phyloP scores from a whole-genome alignment of 441 rosid species.

The Iberis amara region DNA sequence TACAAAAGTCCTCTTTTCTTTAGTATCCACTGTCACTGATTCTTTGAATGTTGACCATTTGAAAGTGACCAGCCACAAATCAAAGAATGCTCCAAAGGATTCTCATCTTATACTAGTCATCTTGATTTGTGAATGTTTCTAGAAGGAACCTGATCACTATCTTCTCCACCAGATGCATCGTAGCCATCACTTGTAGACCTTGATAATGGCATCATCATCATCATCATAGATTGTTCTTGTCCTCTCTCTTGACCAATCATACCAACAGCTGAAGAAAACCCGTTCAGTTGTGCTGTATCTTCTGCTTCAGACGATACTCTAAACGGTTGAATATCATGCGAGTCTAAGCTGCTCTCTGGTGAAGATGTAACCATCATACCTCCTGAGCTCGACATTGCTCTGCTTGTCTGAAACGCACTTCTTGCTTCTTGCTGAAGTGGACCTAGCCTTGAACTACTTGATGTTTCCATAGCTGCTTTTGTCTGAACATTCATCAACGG shows the following conservation, averaged over 20 bases:
- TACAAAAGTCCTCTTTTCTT: too few relatives aligned
- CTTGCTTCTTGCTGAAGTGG: slow-evolving; percentile 96
- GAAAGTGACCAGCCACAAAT: too few relatives aligned
- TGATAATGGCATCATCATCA: slow-evolving; percentile 64
- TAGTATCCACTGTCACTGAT: too few relatives aligned
- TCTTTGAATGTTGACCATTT: too few relatives aligned
- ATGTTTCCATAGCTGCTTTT: slow-evolving; percentile 47
- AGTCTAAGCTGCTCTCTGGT: slow-evolving; percentile 95
- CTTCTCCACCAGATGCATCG: slow-evolving; percentile 99
- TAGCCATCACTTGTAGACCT: slow-evolving; percentile 96
- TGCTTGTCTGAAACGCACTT: slow-evolving; percentile 91
- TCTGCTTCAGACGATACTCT: slow-evolving; percentile 76
- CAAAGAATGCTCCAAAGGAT: too few relatives aligned
- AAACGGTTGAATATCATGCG: slow-evolving; percentile 89
- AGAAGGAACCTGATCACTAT: slow-evolving; percentile 86
- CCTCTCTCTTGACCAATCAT: slow-evolving; percentile 28
- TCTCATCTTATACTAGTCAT: slow-evolving; percentile 41
- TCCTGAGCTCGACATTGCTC: slow-evolving; percentile 68
- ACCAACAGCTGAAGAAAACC: slow-evolving; percentile 41
- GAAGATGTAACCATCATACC: slow-evolving; percentile 72
- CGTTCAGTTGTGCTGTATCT: slow-evolving; percentile 58
- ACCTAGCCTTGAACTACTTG: slow-evolving; percentile 68
- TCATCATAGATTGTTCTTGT: slow-evolving; percentile 38
- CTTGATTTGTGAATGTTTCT: slow-evolving; percentile 62
- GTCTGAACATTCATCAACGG: slow-evolving; percentile 42